Conservation (phyloP, 495 filamentous ascomycete species). For the Aspergillus hancockii region DNA sequence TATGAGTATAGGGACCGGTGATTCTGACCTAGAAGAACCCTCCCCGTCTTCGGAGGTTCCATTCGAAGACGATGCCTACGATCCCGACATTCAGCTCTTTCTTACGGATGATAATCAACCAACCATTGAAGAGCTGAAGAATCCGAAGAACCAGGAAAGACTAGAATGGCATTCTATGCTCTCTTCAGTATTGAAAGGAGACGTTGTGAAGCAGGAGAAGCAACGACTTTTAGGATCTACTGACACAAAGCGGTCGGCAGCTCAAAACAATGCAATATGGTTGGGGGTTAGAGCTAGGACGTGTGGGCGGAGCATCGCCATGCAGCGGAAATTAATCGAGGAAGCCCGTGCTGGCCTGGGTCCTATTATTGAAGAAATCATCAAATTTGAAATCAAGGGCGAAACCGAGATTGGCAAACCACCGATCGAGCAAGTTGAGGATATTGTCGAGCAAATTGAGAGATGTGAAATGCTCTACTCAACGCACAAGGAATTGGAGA, state of each 20-base stretch:
- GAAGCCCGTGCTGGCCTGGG: slow-evolving; percentile 71
- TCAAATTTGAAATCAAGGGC: slow-evolving; percentile 90
- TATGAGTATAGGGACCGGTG: slow-evolving; percentile 62
- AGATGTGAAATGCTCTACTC: slow-evolving; percentile 83
- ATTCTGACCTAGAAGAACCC: slow-evolving; percentile 87
- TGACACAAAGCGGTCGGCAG: slow-evolving; percentile 71
- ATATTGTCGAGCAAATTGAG: slow-evolving; percentile 85
- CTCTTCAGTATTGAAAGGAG: slow-evolving; percentile 89
- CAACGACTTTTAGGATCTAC: slow-evolving; percentile 83
- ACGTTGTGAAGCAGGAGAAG: slow-evolving; percentile 97
- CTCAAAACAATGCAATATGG: slow-evolving; percentile 84
- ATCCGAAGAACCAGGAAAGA: slow-evolving; percentile 84
- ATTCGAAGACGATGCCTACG: slow-evolving; percentile 80
- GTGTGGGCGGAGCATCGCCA: slow-evolving; percentile 78
- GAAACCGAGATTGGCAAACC: slow-evolving; percentile 88
- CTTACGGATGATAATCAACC: slow-evolving; percentile 83
- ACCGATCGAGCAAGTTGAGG: slow-evolving; percentile 81
- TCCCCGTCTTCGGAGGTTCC: slow-evolving; percentile 83
- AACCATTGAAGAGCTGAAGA: slow-evolving; percentile 82
- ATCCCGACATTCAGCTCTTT: slow-evolving; percentile 91
- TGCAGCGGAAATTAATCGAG: slow-evolving; percentile 81
- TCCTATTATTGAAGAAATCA: slow-evolving; percentile 77
- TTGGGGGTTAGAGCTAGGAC: slow-evolving; percentile 78
- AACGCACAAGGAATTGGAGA: slow-evolving; percentile 69
- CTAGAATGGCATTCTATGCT: slow-evolving; percentile 99